Evolutionary conservation across 139 green algal genomes (phyloP).

Genomic region (Asterochloris sp.): DNA sequence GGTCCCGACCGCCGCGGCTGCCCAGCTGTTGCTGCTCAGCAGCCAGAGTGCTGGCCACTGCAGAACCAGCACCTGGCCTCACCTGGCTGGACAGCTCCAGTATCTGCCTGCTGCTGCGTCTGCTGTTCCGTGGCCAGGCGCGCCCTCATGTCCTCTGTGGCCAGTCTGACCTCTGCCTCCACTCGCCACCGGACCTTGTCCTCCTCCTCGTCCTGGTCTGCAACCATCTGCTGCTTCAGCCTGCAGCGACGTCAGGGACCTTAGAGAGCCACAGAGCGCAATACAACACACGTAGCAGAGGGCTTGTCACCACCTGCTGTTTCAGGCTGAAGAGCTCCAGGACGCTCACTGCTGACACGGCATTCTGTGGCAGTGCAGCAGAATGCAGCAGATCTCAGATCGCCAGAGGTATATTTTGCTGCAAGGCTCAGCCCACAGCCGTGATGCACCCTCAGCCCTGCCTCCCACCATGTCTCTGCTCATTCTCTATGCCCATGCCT

Average conservation of each 20-base stretch:
- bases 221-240: constrained; percentile 57
- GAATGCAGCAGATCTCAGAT: background rate
- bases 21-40: no score
- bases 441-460: background rate
- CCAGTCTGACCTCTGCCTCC: constrained; percentile 28
- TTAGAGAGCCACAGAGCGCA: background rate
- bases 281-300: background rate
- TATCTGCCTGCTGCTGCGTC: constrained; percentile 7
- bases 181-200: constrained; percentile 37
- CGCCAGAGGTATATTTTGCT: background rate
- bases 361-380: background rate
- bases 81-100: background rate
- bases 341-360: no score
- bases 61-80: no score
- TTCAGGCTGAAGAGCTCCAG: background rate
- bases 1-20: no score
- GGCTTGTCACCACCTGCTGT: background rate
- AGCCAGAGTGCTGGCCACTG: no score
- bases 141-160: background rate
- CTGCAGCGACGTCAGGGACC: background rate
- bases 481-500: background rate
- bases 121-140: no score
- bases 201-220: constrained; percentile 43
- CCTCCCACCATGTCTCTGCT: background rate
- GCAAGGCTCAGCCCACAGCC: background rate